Evolutionary conservation across 768 basidiomycete genomes (phyloP), one percentile per base, ranked within the genome.

Genomic region (Lactifluus subvellereus): DNA sequence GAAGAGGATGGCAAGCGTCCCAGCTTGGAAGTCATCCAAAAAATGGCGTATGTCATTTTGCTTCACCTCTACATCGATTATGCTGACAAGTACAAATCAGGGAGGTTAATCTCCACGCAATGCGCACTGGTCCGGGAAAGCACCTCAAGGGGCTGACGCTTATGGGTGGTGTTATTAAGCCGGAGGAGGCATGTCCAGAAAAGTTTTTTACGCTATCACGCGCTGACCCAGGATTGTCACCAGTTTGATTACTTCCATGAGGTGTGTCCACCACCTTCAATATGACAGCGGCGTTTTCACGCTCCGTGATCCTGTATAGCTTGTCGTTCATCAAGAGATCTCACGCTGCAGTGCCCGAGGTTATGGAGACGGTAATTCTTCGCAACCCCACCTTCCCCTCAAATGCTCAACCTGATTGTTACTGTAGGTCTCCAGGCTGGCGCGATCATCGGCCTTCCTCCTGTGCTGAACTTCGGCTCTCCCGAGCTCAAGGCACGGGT

Each of bases 1-100:
- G 95, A 97, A 76, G 88, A 87, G 67, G 89, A 89, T 68, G 93
- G 94, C n/a, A 95, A 96, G 77, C 82, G 89, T 30, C 88, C 92
- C 0, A 87, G 84, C 62, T 82, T 88, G 71, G 75, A 77, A 55
- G 88, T 96, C 38, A 77, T 94, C 54, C 84, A 94, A 68, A 84
- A 84, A 65, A 89, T 96, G 89, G 85, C 90, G 87, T 88, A 67
- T 59, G 79, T 71, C 1, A 2, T 48, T 16, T 51, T 27, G 27
- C 6, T 47, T 38, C 35, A 9, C 20, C 20, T 53, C 40, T 3
- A 20, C 11, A 3, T 14, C 13, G 30, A 11, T 4, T 37, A 30
- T 16, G 27, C 20, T 51, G 9, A 64, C 22, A 38, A 7, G 11
- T 40, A 71, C 38, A 9, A 51, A 42, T n/a, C 49, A 88, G 85